Percentiles rank a stretch among this genome's conserved stretches.
These are phyloP conservation scores for Pestalotiopsis sp. DNA, from an alignment of 2,329 filamentous ascomycete genomes.

Conservation along the genomic window DNA sequence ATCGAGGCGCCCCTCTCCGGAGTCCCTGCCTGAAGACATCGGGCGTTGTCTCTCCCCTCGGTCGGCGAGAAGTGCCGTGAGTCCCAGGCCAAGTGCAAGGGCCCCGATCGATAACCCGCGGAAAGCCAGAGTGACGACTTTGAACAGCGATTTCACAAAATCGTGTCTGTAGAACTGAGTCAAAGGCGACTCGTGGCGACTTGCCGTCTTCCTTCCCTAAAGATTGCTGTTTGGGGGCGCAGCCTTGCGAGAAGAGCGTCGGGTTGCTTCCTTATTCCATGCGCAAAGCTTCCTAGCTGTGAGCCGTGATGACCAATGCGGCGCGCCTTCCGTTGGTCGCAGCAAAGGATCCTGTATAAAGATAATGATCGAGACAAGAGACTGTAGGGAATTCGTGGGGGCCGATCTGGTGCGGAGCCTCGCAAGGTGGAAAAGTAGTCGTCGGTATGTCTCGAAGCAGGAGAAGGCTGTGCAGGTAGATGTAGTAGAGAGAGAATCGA, in stretches of 20 bases:
- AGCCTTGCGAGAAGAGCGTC: background rate
- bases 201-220: background rate
- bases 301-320: background rate
- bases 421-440: background rate
- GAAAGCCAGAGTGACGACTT: constrained; percentile 52
- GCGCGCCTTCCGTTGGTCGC: background rate
- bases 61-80: constrained; percentile 59
- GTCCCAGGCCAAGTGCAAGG: constrained; percentile 60
- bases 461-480: background rate
- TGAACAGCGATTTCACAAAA: background rate
- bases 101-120: constrained; percentile 56
- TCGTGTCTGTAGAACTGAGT: background rate
- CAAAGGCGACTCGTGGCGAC: background rate
- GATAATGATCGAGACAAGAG: background rate
- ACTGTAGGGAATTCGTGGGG: background rate
- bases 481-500: background rate
- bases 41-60: constrained; percentile 45
- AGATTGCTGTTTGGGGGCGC: background rate
- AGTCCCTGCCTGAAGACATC: constrained; percentile 37
- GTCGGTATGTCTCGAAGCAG: background rate
- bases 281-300: background rate
- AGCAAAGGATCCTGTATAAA: background rate
- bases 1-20: constrained; percentile 45
- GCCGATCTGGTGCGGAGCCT: background rate
- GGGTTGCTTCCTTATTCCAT: background rate